Evolutionary conservation across 2,329 filamentous ascomycete species (phyloP).

Genomic region (Onygenales sp.): DNA sequence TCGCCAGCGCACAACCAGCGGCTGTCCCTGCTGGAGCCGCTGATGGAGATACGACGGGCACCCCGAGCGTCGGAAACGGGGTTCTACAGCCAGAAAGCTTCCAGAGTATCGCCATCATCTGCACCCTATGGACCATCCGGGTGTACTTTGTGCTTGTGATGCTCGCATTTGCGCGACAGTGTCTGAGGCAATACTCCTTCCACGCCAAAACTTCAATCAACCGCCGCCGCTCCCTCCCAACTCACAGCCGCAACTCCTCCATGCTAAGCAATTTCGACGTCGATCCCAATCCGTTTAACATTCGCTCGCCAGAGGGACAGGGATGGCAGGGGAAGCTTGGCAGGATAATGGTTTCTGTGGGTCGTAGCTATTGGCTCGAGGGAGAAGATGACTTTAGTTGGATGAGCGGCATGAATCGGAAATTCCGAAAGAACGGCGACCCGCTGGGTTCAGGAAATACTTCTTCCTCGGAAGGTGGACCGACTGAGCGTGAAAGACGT

Average conservation of each 20-base stretch:
- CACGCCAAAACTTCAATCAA: constrained; percentile 27
- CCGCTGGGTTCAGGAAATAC: constrained; percentile 28
- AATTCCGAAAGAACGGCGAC: constrained; percentile 42
- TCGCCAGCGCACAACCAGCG: constrained; percentile 28
- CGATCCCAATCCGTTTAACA: constrained; percentile 59
- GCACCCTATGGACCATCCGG: constrained; percentile 62
- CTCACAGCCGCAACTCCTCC: constrained; percentile 34
- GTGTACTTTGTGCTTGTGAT: constrained; percentile 78
- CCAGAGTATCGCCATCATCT: constrained; percentile 70
- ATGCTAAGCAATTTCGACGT: constrained; percentile 38
- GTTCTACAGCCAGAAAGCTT: constrained; percentile 58
- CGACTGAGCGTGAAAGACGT: constrained; percentile 48
- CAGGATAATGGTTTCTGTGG: constrained; percentile 65
- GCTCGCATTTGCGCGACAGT: constrained; percentile 70
- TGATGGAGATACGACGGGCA: constrained; percentile 15
- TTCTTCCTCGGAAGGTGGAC: constrained; percentile 30
- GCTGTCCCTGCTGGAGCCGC: constrained; percentile 26
- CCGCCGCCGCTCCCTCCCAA: constrained; percentile 21
- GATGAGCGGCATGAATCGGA: constrained; percentile 53
- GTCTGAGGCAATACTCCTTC: constrained; percentile 60
- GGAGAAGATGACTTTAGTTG: constrained; percentile 56
- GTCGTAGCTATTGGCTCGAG: constrained; percentile 73
- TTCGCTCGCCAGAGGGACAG: constrained; percentile 60
- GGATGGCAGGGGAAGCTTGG: constrained; percentile 73
- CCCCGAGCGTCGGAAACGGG: constrained; percentile 49